phyloP scores from a whole-genome alignment of 2,329 filamentous ascomycete species.

The Incumbomyces delicatus region DNA sequence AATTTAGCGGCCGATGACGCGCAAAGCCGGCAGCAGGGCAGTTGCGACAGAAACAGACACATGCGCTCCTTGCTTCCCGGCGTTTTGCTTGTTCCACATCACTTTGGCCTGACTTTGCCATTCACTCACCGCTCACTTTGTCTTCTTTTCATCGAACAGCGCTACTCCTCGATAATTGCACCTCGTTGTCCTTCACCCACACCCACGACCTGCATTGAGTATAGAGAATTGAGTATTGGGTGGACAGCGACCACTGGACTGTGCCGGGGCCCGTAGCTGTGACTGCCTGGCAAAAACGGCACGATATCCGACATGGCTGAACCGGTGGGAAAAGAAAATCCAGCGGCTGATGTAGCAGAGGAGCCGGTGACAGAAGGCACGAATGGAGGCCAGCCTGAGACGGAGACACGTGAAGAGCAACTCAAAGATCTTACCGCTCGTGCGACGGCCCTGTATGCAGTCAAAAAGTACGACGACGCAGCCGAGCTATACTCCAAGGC shows the following conservation, averaged over 20 bases:
- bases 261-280: too few relatives aligned
- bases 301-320: not conserved
- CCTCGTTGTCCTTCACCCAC: too few relatives aligned
- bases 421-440: conserved; percentile 70
- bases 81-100: not conserved
- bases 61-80: not conserved
- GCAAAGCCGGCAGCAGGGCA: not conserved
- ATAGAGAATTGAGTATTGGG: too few relatives aligned
- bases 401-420: conserved; percentile 42
- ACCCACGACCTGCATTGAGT: too few relatives aligned
- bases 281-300: too few relatives aligned
- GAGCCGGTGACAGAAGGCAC: not conserved
- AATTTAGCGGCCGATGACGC: conserved; percentile 2
- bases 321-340: not conserved
- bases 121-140: not conserved
- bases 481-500: conserved; percentile 82
- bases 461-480: conserved; percentile 79
- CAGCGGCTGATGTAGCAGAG: not conserved
- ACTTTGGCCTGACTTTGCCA: conserved; percentile 1
- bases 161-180: too few relatives aligned
- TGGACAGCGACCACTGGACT: too few relatives aligned
- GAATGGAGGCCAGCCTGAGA: not conserved
- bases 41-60: not conserved
- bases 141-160: too few relatives aligned
- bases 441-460: conserved; percentile 74